Conservation (phyloP, 352 stramenopile genomes). For the Thraustochytrium sp. region DNA sequence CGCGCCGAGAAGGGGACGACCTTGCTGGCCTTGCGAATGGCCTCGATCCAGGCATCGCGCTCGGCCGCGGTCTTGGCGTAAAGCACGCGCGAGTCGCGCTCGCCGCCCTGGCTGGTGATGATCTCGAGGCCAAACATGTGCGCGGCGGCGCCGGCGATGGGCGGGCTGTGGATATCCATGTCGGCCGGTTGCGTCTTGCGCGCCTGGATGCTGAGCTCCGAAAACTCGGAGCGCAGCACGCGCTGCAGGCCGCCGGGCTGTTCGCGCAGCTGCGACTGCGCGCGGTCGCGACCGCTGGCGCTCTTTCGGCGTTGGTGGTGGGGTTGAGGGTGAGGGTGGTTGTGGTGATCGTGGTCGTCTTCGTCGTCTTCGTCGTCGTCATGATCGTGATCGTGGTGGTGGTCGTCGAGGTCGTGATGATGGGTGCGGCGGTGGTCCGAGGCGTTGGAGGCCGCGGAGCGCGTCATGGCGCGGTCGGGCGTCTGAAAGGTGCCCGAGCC, state of each 20-base stretch:
- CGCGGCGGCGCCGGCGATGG: background rate
- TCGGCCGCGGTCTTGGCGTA: slow-evolving; percentile 69
- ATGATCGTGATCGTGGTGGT: too few species aligned
- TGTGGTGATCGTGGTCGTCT: too few species aligned
- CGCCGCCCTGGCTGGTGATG: slow-evolving; percentile 42
- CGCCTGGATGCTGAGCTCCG: background rate
- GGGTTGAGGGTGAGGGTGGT: too few species aligned
- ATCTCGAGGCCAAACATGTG: slow-evolving; percentile 44
- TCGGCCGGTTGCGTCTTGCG: background rate
- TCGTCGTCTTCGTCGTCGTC: too few species aligned
- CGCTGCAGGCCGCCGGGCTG: background rate
- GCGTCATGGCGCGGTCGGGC: too few species aligned
- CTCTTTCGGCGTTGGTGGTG: too few species aligned
- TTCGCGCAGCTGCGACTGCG: too few species aligned
- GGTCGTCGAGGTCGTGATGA: too few species aligned
- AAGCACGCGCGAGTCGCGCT: slow-evolving; percentile 58
- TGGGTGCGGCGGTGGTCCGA: too few species aligned
- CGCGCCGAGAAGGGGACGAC: slow-evolving; percentile 78
- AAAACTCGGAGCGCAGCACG: background rate
- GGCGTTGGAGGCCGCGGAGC: too few species aligned
- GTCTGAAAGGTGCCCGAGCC: too few species aligned
- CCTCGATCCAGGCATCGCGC: slow-evolving; percentile 66
- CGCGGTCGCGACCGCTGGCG: too few species aligned
- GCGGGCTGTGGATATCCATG: background rate
- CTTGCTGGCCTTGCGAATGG: slow-evolving; percentile 68